phyloP scores from a whole-genome alignment of 805 yeast species.

The Yamadazyma insecticola region DNA sequence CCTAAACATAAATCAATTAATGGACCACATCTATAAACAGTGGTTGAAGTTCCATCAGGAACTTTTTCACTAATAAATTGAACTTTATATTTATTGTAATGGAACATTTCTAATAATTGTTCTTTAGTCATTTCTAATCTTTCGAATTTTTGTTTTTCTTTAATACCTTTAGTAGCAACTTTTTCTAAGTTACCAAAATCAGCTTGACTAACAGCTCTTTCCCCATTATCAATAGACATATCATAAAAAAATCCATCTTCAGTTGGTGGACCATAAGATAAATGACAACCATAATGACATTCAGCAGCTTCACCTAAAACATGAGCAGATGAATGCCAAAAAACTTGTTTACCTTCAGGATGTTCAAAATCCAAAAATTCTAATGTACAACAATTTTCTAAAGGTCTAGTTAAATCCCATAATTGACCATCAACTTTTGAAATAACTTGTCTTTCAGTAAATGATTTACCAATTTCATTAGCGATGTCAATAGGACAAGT shows the following conservation, averaged over 20 bases:
- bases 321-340: conserved; percentile 99
- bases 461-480: conserved; percentile 75
- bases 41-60: conserved; percentile 93
- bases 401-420: conserved; percentile 95
- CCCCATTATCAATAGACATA: conserved; percentile 76
- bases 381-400: conserved; percentile 64
- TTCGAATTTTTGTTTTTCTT: conserved; percentile 93
- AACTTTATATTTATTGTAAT: conserved; percentile 93
- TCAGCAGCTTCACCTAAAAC: conserved; percentile 98
- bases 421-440: conserved; percentile 84
- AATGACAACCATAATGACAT: conserved; percentile 91
- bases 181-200: conserved; percentile 84
- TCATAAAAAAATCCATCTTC: conserved; percentile 97
- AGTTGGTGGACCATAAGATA: conserved; percentile 89
- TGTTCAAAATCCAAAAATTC: conserved; percentile 88
- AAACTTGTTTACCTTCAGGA: conserved; percentile 92
- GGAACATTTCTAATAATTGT: conserved; percentile 86
- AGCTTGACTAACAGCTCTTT: conserved; percentile 63
- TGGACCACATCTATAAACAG: conserved; percentile 97
- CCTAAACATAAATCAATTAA: conserved; percentile 96
- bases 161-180: conserved; percentile 83
- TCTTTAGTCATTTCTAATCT: conserved; percentile 91
- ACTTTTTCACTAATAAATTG: conserved; percentile 80
- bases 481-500: conserved; percentile 89
- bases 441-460: conserved; percentile 84